These are phyloP conservation scores for Eleusine indica DNA, from an alignment of 176 grass and related monocot genomes.

Conservation along the genomic window DNA sequence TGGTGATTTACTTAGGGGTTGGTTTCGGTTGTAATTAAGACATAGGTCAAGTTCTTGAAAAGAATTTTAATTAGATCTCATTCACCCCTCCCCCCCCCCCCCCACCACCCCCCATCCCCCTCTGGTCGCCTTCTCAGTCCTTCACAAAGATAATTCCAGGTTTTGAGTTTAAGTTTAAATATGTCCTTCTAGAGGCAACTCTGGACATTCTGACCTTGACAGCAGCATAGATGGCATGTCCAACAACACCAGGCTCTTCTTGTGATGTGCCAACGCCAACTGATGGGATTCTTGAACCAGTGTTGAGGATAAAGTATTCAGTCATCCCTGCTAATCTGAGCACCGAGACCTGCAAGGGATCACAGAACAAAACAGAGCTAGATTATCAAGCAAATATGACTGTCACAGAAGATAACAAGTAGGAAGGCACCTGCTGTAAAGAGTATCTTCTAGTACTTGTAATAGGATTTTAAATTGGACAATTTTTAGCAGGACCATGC, in stretches of 20 bases:
- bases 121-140: too few relatives aligned
- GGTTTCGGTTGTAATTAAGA: too few relatives aligned
- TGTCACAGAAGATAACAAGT: neutral
- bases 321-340: conserved; percentile 1
- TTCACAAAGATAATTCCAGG: neutral
- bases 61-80: too few relatives aligned
- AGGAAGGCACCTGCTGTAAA: neutral
- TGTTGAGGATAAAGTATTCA: conserved; percentile 52
- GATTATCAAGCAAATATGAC: neutral
- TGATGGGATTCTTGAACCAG: conserved; percentile 43
- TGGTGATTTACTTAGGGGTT: too few relatives aligned
- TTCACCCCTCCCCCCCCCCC: too few relatives aligned
- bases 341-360: neutral
- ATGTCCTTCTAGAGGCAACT: neutral
- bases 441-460: neutral
- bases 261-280: conserved; percentile 71
- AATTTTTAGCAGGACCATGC: neutral
- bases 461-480: neutral
- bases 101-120: too few relatives aligned
- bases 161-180: neutral
- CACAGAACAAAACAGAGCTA: neutral
- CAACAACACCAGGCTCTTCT: conserved; percentile 38
- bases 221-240: conserved; percentile 44
- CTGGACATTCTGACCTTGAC: conserved; percentile 45
- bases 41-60: too few relatives aligned